Conservation (phyloP, 2,329 filamentous ascomycete genomes). For the Aurifilum marmelostoma region DNA sequence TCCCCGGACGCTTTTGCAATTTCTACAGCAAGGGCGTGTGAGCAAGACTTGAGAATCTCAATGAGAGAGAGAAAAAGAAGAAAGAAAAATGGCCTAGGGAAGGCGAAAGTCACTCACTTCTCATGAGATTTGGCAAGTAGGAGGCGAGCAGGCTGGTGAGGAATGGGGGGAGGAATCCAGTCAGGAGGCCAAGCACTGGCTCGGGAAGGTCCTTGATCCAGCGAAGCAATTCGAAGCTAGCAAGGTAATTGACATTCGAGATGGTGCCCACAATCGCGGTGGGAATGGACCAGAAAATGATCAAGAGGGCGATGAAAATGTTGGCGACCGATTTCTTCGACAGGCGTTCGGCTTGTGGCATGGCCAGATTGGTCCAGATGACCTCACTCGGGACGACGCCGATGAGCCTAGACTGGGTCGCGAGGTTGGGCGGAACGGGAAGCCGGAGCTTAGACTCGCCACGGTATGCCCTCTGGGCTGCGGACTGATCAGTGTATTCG, state of each 20-base stretch:
- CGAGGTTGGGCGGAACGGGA: conserved; percentile 54
- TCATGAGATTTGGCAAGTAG: conserved; percentile 71
- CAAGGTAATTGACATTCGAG: conserved; percentile 78
- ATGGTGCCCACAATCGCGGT: conserved; percentile 81
- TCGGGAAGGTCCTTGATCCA: conserved; percentile 81
- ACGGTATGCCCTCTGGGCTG: conserved; percentile 85
- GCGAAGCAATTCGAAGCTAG: conserved; percentile 66
- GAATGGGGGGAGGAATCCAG: conserved; percentile 75
- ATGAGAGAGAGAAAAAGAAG: too few relatives aligned
- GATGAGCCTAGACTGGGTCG: conserved; percentile 84
- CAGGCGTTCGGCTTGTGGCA: conserved; percentile 27
- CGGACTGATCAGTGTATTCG: conserved; percentile 80
- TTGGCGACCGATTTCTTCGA: conserved; percentile 29
- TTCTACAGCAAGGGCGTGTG: conserved; percentile 43
- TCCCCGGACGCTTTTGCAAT: conserved; percentile 73
- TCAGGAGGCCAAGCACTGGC: conserved; percentile 81
- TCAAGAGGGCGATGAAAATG: conserved; percentile 23
- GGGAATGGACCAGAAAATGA: conserved; percentile 83
- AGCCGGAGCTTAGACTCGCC: conserved; percentile 75
- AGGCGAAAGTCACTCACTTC: conserved; percentile 65
- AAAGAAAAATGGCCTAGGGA: not conserved
- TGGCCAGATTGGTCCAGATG: conserved; percentile 63
- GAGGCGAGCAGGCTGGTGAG: conserved; percentile 28
- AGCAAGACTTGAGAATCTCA: not conserved
- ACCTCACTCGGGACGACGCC: conserved; percentile 80